Conservation (phyloP, 1,284 basidiomycete genomes). For the Trametes sp. region DNA sequence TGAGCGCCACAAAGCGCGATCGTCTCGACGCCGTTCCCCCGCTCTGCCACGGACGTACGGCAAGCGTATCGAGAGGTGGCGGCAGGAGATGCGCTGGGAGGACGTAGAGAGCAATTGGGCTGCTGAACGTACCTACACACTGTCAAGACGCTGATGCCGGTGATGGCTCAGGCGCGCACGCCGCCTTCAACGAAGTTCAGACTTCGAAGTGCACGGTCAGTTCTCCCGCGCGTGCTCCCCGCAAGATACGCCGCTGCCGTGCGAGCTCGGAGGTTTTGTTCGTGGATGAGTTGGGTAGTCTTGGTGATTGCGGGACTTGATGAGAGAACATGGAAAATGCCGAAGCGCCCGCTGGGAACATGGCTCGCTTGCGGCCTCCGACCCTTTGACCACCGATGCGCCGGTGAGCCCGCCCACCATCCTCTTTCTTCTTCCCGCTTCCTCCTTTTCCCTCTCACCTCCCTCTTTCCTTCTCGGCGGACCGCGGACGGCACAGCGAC, state of each 20-base stretch:
- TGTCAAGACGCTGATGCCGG: constrained; percentile 29
- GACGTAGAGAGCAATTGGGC: neutral
- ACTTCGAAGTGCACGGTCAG: neutral
- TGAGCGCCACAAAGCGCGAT: neutral
- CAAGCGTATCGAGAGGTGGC: neutral
- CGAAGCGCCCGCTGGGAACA: constrained; percentile 30
- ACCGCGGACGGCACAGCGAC: constrained; percentile 13
- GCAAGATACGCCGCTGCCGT: neutral
- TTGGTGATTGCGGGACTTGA: constrained; percentile 29
- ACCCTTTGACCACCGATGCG: constrained; percentile 21
- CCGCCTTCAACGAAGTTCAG: neutral
- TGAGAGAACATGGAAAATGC: constrained; percentile 20
- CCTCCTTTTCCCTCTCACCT: constrained; percentile 11
- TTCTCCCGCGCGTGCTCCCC: neutral
- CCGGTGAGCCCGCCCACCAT: constrained; percentile 17
- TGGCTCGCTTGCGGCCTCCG: constrained; percentile 14
- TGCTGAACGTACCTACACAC: constrained; percentile 16
- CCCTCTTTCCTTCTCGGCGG: constrained; percentile 6
- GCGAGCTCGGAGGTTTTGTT: neutral
- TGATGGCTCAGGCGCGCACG: too few relatives aligned
- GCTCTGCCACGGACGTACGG: constrained; percentile 9
- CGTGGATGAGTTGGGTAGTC: constrained; percentile 19
- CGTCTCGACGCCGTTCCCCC: constrained; percentile 1
- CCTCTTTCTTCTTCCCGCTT: constrained; percentile 14
- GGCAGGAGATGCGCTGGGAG: constrained; percentile 2